Base-by-base conservation (phyloP, 345 rosid species). In the Citrus glauca region DNA sequence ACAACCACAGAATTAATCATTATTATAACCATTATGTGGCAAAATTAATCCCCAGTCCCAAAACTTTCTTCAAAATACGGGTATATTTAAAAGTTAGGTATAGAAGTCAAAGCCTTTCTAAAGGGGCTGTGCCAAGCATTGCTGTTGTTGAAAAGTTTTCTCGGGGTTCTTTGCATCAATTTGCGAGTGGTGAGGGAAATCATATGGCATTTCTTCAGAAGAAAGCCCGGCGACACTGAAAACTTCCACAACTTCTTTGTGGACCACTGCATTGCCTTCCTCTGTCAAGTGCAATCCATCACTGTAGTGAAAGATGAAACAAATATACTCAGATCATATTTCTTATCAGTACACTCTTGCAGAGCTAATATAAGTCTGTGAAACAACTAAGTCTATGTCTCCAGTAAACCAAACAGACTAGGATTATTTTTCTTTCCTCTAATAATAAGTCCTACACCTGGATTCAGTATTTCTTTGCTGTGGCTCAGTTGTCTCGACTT, bases 211-310 rank as follows among this genome's bases (percentile, higher is more conserved):
- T 80, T 84, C 96, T 53, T 75, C 90, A 60, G 98, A 90, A 33
- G 84, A 56, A 62, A 92, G 92, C 94, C 93, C 82, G 61, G 97
- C 91, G 86, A 86, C 94, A 60, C 57, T 82, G 75, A 91, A 90
- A 53, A 87, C 92, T 64, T 80, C 82, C 48, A 77, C 78, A 72
- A 91, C 92, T 86, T 93, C 90, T 42, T 82, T 71, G 80, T 76
- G 84, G 38, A 91, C 97, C 69, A 92, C 89, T 38, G 84, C 89
- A 84, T 91, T 95, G 78, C 97, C 98, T 80, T 90, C 86, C 27
- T 89, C 85, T 4, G 94, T 93, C 83, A 91, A 86, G 87, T 95
- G 99, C 77, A 93, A 78, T 19, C 97, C 99, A 74, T 93, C 99
- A 11, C 98, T 95, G 95, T 69, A 66, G 75, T 50, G 27, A 17